These are phyloP conservation scores for Hibiscus syriacus DNA, from an alignment of 345 rosid species.

Conservation along the genomic window DNA sequence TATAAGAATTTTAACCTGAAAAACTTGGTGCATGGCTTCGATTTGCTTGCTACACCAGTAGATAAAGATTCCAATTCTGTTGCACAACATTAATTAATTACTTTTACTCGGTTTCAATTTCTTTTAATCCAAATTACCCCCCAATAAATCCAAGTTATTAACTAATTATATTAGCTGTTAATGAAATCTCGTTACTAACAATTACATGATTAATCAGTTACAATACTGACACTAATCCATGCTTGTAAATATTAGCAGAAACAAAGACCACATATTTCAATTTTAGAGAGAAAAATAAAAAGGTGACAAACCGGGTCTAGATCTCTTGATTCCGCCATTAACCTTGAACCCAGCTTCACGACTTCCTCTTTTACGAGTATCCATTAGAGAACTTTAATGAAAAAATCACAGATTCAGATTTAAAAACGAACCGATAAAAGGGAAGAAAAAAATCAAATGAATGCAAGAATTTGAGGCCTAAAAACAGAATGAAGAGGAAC, in stretches of 20 bases:
- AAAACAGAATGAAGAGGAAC: not conserved
- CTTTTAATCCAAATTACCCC: not conserved
- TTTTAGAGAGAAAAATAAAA: not conserved
- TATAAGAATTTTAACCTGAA: conserved; percentile 85
- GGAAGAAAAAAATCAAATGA: not conserved
- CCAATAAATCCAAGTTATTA: not conserved
- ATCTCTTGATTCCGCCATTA: conserved; percentile 70
- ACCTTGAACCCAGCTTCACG: conserved; percentile 38
- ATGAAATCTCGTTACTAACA: not conserved
- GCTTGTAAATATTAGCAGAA: not conserved
- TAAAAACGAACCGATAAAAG: conserved; percentile 1
- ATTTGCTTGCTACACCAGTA: conserved; percentile 99
- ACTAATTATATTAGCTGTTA: too few relatives aligned
- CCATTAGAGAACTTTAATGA: conserved; percentile 36
- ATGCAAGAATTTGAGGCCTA: not conserved
- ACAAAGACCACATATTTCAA: not conserved
- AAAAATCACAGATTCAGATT: conserved; percentile 28
- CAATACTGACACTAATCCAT: not conserved
- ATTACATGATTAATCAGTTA: not conserved
- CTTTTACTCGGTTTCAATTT: conserved; percentile 27
- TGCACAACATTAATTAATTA: conserved; percentile 65
- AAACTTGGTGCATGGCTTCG: conserved; percentile 99
- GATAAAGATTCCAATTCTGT: conserved; percentile 72
- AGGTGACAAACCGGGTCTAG: conserved; percentile 36
- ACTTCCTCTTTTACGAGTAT: conserved; percentile 67